A percentile compares a stretch with the other conserved stretches of the same genome.
phyloP scores from a whole-genome alignment of 352 stramenopile species.

The Globisporangium uncinulatum region DNA sequence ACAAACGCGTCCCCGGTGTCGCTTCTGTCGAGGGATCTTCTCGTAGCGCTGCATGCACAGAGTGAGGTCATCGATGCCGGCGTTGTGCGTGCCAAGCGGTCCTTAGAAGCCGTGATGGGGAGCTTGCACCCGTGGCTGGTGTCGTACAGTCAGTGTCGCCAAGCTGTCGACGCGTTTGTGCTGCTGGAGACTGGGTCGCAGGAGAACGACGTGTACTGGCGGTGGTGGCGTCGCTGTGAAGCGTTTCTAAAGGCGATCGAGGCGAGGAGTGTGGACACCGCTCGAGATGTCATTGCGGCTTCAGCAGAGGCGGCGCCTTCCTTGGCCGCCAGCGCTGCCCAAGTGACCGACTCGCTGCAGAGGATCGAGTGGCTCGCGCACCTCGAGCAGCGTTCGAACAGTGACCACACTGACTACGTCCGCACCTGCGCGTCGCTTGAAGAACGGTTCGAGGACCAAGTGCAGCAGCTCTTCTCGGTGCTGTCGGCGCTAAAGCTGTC shows the following conservation, averaged over 20 bases:
- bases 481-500: slow-evolving; percentile 46
- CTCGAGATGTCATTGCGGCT: slow-evolving; percentile 2
- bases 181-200: slow-evolving; percentile 11
- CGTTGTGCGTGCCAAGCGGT: slow-evolving; percentile 18
- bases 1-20: slow-evolving; percentile 2
- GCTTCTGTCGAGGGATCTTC: slow-evolving; percentile 16
- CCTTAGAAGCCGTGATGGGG: slow-evolving; percentile 22
- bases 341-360: slow-evolving; percentile 6
- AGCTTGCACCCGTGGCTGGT: slow-evolving; percentile 31
- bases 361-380: slow-evolving; percentile 4
- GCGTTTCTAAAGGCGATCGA: slow-evolving; percentile 3
- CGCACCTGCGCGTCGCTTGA: neutral
- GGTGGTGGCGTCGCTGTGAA: slow-evolving; percentile 31
- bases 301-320: neutral
- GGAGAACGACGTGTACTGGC: slow-evolving; percentile 40
- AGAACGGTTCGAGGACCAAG: slow-evolving; percentile 3
- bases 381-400: slow-evolving; percentile 2
- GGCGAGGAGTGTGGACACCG: neutral
- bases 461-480: slow-evolving; percentile 10
- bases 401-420: neutral
- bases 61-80: slow-evolving; percentile 26
- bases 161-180: slow-evolving; percentile 36
- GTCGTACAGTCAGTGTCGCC: slow-evolving; percentile 28
- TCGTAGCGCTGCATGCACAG: slow-evolving; percentile 22
- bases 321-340: neutral